These are phyloP conservation scores for Eudorina sp. DNA, from an alignment of 139 green algal species.

Conservation along the genomic window DNA sequence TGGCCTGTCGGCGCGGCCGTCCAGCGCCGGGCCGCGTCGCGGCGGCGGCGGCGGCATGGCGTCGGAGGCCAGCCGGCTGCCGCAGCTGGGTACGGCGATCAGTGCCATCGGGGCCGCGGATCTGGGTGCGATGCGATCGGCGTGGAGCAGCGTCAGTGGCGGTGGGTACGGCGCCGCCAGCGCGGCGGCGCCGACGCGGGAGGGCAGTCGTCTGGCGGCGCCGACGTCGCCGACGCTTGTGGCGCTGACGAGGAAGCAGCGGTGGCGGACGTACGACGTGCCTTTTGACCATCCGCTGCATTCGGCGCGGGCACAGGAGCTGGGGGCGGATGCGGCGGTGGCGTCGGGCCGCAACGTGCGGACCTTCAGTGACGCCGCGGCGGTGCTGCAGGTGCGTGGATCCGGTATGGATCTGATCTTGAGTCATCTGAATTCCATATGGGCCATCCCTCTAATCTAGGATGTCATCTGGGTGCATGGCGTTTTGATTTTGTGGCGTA, in stretches of 20 bases:
- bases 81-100: not conserved
- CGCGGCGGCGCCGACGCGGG: not conserved
- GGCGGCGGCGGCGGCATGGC: not conserved
- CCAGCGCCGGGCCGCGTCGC: not conserved
- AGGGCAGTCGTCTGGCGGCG: not conserved
- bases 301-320: not conserved
- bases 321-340: not conserved
- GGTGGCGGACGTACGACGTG: slow-evolving; percentile 35
- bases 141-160: not conserved
- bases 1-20: not conserved
- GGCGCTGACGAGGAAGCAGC: not conserved
- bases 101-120: not conserved
- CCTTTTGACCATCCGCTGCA: slow-evolving; percentile 25
- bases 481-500: not conserved
- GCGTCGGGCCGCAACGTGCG: not conserved
- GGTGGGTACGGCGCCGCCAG: too few species aligned
- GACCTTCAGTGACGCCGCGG: slow-evolving; percentile 15
- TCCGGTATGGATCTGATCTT: not conserved
- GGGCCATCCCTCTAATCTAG: not conserved
- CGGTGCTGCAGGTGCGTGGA: not conserved
- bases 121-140: not conserved
- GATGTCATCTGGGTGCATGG: not conserved
- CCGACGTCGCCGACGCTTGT: not conserved
- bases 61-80: not conserved
- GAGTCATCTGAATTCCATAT: not conserved